Evolutionary conservation across 352 stramenopile genomes (phyloP).

Genomic region (Globisporangium splendens): DNA sequence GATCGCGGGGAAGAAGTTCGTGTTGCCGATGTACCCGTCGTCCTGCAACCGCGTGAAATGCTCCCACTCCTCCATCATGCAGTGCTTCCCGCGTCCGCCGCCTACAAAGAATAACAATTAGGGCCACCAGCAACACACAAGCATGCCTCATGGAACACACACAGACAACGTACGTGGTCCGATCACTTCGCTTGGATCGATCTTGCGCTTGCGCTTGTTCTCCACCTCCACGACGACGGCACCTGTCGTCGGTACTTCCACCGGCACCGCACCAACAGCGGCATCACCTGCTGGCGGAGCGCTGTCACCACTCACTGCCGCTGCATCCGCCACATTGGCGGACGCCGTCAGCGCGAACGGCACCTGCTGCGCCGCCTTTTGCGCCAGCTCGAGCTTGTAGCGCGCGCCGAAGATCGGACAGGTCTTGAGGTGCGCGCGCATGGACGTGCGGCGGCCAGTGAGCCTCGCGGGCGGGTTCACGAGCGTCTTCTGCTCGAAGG

Average conservation of each 20-base stretch:
- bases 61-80: conserved; percentile 82
- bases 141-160: background rate
- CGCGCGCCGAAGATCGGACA: conserved; percentile 65
- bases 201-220: conserved; percentile 56
- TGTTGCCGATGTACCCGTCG: conserved; percentile 80
- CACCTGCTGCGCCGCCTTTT: conserved; percentile 19
- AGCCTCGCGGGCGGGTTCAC: conserved; percentile 48
- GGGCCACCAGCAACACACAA: background rate
- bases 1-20: conserved; percentile 75
- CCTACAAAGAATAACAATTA: conserved; percentile 2
- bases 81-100: conserved; percentile 65
- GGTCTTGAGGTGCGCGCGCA: conserved; percentile 71
- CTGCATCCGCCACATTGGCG: background rate
- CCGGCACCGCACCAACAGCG: background rate
- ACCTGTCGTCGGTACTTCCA: background rate
- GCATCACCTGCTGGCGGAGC: background rate
- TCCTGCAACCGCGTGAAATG: conserved; percentile 74
- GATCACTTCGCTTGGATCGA: conserved; percentile 26
- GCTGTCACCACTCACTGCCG: background rate
- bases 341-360: conserved; percentile 2
- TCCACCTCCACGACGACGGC: conserved; percentile 9
- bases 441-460: conserved; percentile 69
- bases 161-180: conserved; percentile 20
- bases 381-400: conserved; percentile 58
- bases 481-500: conserved; percentile 66